These are phyloP conservation scores for Tolypocladium tropicale DNA, from an alignment of 2,329 filamentous ascomycete genomes.

Conservation along the genomic window DNA sequence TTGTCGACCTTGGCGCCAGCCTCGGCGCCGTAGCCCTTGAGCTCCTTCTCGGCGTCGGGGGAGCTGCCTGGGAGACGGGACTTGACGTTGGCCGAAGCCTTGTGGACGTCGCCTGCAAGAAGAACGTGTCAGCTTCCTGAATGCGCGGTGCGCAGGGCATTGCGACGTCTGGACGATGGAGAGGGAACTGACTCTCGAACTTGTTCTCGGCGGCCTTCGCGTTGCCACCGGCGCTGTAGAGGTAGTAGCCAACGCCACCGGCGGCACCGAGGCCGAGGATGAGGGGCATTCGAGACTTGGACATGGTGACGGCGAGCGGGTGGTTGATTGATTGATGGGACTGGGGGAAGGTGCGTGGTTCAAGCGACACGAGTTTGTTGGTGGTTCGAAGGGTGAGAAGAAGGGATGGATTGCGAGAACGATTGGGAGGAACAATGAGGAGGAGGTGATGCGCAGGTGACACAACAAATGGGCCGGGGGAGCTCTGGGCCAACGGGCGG, in stretches of 20 bases:
- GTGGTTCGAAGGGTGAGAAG: neutral
- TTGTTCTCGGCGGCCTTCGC: slow-evolving; percentile 78
- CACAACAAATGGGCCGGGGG: neutral
- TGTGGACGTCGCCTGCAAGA: slow-evolving; percentile 63
- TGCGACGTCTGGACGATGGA: neutral
- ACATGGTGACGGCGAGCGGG: slow-evolving; percentile 25
- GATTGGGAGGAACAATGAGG: neutral
- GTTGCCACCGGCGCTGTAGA: slow-evolving; percentile 77
- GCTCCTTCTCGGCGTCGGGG: slow-evolving; percentile 54
- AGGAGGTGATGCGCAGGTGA: slow-evolving; percentile 2
- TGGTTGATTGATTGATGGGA: neutral
- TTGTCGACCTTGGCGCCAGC: slow-evolving; percentile 58
- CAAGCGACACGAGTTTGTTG: neutral
- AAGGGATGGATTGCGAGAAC: neutral
- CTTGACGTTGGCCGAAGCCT: slow-evolving; percentile 56
- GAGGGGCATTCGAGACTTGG: slow-evolving; percentile 34
- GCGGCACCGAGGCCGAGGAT: slow-evolving; percentile 52
- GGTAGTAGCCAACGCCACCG: slow-evolving; percentile 73
- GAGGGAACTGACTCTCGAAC: slow-evolving; percentile 56
- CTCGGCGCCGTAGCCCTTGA: slow-evolving; percentile 34
- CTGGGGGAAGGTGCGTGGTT: neutral
- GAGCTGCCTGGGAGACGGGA: slow-evolving; percentile 52
- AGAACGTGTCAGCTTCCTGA: neutral
- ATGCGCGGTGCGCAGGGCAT: neutral
- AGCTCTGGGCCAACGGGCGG: neutral